A percentile compares a stretch with the other conserved stretches of the same genome.
phyloP scores from a whole-genome alignment of 2,329 filamentous ascomycete species.

The Thelonectria discophora region DNA sequence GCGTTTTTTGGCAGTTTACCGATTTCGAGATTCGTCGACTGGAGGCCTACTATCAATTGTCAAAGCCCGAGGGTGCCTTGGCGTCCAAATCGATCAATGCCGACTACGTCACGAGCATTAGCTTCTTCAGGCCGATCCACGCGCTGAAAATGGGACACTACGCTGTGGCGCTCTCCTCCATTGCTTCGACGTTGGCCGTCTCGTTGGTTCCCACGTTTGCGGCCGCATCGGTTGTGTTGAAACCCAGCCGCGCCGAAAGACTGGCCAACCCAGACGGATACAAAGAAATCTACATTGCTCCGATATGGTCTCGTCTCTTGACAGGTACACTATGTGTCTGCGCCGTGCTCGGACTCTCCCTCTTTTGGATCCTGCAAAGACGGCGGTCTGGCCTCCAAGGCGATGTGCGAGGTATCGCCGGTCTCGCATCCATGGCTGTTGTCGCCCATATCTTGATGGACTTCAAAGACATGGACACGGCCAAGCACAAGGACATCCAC shows the following conservation, averaged over 20 bases:
- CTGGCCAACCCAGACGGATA: constrained; percentile 49
- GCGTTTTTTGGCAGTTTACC: constrained; percentile 72
- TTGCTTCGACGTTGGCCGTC: constrained; percentile 71
- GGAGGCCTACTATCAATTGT: constrained; percentile 73
- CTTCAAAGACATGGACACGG: constrained; percentile 76
- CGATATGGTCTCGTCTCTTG: constrained; percentile 69
- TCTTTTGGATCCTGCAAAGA: constrained; percentile 69
- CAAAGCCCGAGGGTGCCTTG: constrained; percentile 65
- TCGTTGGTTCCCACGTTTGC: constrained; percentile 75
- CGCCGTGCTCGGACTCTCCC: constrained; percentile 63
- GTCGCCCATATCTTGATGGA: constrained; percentile 77
- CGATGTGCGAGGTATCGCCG: constrained; percentile 77
- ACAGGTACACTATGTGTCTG: constrained; percentile 65
- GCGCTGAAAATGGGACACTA: constrained; percentile 71
- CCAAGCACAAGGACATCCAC: constrained; percentile 73
- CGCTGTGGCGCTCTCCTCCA: constrained; percentile 72
- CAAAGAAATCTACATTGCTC: constrained; percentile 66
- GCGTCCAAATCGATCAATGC: constrained; percentile 76
- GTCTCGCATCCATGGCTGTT: constrained; percentile 79
- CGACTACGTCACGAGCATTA: constrained; percentile 76
- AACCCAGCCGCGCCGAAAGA: constrained; percentile 59
- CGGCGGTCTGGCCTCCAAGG: constrained; percentile 72
- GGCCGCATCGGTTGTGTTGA: constrained; percentile 67
- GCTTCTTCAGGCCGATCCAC: constrained; percentile 69
- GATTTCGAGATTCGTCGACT: constrained; percentile 74